Base-by-base conservation (phyloP, 345 rosid genomes). In the Populus davidiana region DNA sequence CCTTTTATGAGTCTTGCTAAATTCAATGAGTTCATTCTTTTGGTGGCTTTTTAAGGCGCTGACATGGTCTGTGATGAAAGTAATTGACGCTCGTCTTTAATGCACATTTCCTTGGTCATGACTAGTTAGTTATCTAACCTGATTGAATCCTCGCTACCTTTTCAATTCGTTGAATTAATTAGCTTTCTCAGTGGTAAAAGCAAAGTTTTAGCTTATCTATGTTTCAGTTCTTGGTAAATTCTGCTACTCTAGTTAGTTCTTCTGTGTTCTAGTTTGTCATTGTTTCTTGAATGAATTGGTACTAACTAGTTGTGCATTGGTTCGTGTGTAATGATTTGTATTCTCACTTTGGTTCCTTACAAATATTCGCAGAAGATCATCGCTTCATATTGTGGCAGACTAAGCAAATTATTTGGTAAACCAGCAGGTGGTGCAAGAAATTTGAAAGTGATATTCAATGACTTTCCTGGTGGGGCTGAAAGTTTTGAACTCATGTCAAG, bases 381-480 rank as follows among this genome's bases (percentile, higher is more conserved):
- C 47, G 87, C 90, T 73, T 74, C 83, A 0, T 89, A 88, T 77
- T 92, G 94, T 6, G 91, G 91, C 39, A 90, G 87, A 80, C 78
- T 96, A 43, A 81, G 87, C 83, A 90, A 81, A 81, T 76, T 93
- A 67, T 85, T 91, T 73, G 89, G 94, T 35, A 90, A 87, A 83
- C 89, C 94, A 62, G 78, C 82, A 14, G 73, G 75, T 56, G 71
- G 85, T 41, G 52, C 77, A 67, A 79, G 87, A 62, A 81, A 81
- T 75, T 83, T 89, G 50, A 96, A 93, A 77, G 90, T 96, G 72
- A 84, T 96, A 79, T 92, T 96, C 67, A 86, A 89, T 74, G 99
- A 92, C 65, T 96, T 96, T 71, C 98, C 99, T 0, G 98, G 97
- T 44, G 98, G 98, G 36, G 73, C 93, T 0, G 90, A 85, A 77